Percentiles rank a stretch among this genome's conserved stretches.
Evolutionary conservation across 768 basidiomycete genomes (phyloP).

Genomic region (Ramaria rubella): DNA sequence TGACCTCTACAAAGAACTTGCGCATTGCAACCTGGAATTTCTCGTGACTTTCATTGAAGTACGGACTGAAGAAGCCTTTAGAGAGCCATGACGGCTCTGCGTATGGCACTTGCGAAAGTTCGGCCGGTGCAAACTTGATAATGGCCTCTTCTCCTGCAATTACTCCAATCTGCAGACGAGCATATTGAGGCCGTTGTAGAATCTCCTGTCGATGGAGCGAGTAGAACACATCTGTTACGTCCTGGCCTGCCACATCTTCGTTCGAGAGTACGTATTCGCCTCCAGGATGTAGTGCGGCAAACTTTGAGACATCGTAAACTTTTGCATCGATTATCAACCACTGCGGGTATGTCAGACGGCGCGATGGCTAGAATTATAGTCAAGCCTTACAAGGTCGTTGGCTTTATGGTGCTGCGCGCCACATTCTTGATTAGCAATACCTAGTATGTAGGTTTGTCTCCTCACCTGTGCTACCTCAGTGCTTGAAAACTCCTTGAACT

Average conservation of each 20-base stretch:
- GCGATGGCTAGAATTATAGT: not conserved
- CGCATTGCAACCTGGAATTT: conserved; percentile 72
- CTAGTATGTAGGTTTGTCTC: not conserved
- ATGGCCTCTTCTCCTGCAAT: conserved; percentile 50
- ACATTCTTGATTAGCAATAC: not conserved
- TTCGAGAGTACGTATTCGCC: conserved; percentile 70
- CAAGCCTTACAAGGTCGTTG: conserved; percentile 61
- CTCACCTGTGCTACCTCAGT: conserved; percentile 65
- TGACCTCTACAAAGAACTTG: conserved; percentile 67
- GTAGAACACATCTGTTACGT: conserved; percentile 77
- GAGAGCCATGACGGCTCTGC: conserved; percentile 81
- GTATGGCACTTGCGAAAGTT: conserved; percentile 73
- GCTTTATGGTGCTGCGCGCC: conserved; percentile 71
- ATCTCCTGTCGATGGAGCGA: conserved; percentile 81
- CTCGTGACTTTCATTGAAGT: conserved; percentile 69
- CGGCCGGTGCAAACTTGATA: conserved; percentile 52
- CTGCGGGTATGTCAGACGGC: conserved; percentile 28
- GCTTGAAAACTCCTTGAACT: conserved; percentile 33
- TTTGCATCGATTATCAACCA: conserved; percentile 80
- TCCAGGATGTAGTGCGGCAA: conserved; percentile 79
- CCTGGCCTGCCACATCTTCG: conserved; percentile 61
- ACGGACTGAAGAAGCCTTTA: conserved; percentile 62
- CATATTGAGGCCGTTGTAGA: conserved; percentile 64
- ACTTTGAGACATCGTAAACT: conserved; percentile 76
- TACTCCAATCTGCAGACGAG: conserved; percentile 60